Base-by-base conservation (phyloP, 306 rosid species). In the Corylus avellana region DNA sequence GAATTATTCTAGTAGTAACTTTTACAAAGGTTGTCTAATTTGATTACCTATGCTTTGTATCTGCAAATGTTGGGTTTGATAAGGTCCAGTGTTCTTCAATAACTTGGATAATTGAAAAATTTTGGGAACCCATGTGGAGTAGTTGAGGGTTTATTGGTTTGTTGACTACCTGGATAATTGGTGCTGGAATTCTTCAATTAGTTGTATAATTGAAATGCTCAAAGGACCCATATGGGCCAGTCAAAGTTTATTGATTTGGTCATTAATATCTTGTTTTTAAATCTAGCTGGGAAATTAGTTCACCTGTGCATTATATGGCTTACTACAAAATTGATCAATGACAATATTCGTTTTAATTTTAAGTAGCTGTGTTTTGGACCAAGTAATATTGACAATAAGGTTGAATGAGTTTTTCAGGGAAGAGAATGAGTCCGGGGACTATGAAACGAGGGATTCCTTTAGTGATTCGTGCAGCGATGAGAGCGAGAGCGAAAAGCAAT, bases 401-500 rank as follows among this genome's bases (percentile, higher is more conserved):
- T 66, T 75, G 84, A 73, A 77, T 62, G 73, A 42, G 2, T 27
- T 49, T 80, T 74, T 37, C 89, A 95, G 99, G 87, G 97, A 88
- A 29, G 98, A 91, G 86, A 64, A 89, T 0, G 98, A 93, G 63
- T 83, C 89, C 0, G 98, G 94, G 5, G 94, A 95, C 18, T 88
- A 89, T 59, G 98, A 94, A 75, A 91, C 87, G 22, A 83, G 94
- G 82, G 98, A 94, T 84, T 90, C 87, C 10, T 90, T 20, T n/a
- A 90, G 99, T 35, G 98, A 93, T 78, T 88, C 93, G 7, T 83
- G 73, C 74, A 91, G 99, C 53, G 97, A 90, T 1, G 98, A 92
- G 72, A 90, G 99, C 51, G 98, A 91, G 69, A 83, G 86, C 72
- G 98, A 94, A 57, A 94, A 92, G 82, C n/a, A 51, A 72, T 92